A percentile compares a stretch with the other conserved stretches of the same genome.
phyloP scores from a whole-genome alignment of 306 rosid genomes.

The Ammopiptanthus mongolicus region DNA sequence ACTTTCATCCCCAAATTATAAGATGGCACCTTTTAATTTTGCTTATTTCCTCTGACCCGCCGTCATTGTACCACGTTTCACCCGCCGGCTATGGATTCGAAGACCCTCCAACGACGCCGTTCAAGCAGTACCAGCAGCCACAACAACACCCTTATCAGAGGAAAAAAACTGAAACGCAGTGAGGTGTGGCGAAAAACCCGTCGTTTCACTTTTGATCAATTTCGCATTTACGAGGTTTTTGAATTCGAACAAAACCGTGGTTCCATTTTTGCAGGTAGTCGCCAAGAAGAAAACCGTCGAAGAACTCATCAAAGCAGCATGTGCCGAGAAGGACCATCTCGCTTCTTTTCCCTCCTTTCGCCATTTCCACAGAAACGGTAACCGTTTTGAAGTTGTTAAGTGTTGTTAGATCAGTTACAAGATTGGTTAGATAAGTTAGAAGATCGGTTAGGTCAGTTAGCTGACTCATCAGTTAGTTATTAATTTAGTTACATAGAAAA shows the following conservation, averaged over 20 bases:
- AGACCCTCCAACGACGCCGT: slow-evolving; percentile 17
- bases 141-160: neutral
- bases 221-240: neutral
- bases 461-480: neutral
- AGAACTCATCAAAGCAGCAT: slow-evolving; percentile 51
- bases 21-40: too few relatives aligned
- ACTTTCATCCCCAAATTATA: too few relatives aligned
- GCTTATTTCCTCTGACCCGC: too few relatives aligned
- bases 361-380: slow-evolving; percentile 37
- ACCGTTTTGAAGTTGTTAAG: neutral
- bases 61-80: neutral
- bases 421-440: too few relatives aligned
- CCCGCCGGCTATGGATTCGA: slow-evolving; percentile 29
- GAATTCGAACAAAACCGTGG: neutral
- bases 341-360: slow-evolving; percentile 40
- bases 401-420: neutral
- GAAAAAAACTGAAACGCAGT: slow-evolving; percentile 37
- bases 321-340: slow-evolving; percentile 25
- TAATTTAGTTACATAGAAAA: too few relatives aligned
- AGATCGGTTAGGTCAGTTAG: too few relatives aligned
- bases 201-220: neutral
- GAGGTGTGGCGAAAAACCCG: slow-evolving; percentile 17
- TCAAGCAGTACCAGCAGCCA: neutral
- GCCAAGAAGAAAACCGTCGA: slow-evolving; percentile 61
- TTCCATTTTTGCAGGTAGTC: slow-evolving; percentile 37